Conservation (phyloP, 1,284 basidiomycete genomes). For the Pseudozyma sp. region DNA sequence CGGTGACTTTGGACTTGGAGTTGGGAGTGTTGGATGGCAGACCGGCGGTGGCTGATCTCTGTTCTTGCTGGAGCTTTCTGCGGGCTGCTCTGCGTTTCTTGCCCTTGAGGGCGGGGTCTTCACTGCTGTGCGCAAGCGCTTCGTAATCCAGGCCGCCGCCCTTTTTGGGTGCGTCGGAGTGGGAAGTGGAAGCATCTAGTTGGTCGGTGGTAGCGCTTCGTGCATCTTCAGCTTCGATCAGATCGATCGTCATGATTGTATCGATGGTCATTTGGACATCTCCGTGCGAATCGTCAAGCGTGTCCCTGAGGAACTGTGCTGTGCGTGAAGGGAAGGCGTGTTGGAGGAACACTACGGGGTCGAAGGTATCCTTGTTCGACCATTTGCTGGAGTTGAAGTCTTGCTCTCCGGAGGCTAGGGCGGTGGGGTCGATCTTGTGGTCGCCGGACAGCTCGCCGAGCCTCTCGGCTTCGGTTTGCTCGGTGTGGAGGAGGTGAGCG, state of each 20-base stretch:
- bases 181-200: not conserved
- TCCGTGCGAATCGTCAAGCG: conserved; percentile 38
- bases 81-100: conserved; percentile 50
- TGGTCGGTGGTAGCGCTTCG: conserved; percentile 15
- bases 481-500: conserved; percentile 4
- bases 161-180: conserved; percentile 1
- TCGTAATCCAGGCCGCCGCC: conserved; percentile 51
- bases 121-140: conserved; percentile 33
- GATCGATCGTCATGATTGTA: conserved; percentile 54
- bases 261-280: conserved; percentile 58
- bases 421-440: conserved; percentile 12
- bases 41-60: conserved; percentile 12
- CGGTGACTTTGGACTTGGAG: conserved; percentile 24
- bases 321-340: conserved; percentile 55
- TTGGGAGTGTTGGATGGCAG: not conserved
- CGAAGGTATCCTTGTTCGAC: conserved; percentile 16
- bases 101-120: conserved; percentile 25
- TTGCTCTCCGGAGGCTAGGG: conserved; percentile 6
- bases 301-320: conserved; percentile 46
- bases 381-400: conserved; percentile 4
- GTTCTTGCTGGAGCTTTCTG: conserved; percentile 37
- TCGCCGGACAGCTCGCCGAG: conserved; percentile 23
- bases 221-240: conserved; percentile 54
- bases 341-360: conserved; percentile 46
- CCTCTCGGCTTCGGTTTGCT: conserved; percentile 6